A percentile compares a stretch with the other conserved stretches of the same genome.
Conservation (phyloP, 2,329 filamentous ascomycete genomes). For the Calcarisporium arbuscula region DNA sequence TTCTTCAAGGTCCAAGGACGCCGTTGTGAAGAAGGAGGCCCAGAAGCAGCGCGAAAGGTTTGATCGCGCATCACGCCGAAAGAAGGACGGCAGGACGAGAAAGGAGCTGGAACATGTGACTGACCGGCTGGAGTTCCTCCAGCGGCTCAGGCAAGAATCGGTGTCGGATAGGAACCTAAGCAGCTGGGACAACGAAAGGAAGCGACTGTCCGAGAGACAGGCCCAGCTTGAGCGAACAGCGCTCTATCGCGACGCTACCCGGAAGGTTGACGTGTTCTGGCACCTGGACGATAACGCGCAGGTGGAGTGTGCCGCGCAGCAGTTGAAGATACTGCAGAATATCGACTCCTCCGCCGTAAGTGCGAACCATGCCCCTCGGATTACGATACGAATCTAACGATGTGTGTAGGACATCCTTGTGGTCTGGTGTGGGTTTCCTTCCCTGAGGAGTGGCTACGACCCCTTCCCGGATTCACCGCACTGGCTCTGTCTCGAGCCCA, state of each 20-base stretch:
- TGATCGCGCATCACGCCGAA: neutral
- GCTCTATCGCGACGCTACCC: conserved; percentile 4
- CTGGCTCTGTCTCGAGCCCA: conserved; percentile 4
- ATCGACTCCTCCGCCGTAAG: conserved; percentile 5
- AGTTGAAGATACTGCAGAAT: conserved; percentile 2
- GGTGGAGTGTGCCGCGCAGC: conserved; percentile 3
- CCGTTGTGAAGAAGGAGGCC: neutral
- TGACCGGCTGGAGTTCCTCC: no score
- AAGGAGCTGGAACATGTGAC: no score
- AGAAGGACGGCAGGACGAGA: no score
- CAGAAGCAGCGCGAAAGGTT: neutral
- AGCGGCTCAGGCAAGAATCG: no score
- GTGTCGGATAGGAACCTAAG: no score
- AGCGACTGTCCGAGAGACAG: no score
- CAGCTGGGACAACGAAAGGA: no score
- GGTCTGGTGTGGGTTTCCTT: conserved; percentile 5
- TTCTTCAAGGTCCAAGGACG: no score
- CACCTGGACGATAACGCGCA: conserved; percentile 5
- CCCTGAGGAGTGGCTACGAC: neutral
- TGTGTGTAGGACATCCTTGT: conserved; percentile 7
- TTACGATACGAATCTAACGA: neutral
- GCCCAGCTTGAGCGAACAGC: neutral
- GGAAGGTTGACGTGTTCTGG: conserved; percentile 8
- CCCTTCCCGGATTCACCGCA: conserved; percentile 5
- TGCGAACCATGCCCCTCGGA: neutral